Conservation (phyloP, 2,329 filamentous ascomycete genomes). For the Pleomassaria siparia region DNA sequence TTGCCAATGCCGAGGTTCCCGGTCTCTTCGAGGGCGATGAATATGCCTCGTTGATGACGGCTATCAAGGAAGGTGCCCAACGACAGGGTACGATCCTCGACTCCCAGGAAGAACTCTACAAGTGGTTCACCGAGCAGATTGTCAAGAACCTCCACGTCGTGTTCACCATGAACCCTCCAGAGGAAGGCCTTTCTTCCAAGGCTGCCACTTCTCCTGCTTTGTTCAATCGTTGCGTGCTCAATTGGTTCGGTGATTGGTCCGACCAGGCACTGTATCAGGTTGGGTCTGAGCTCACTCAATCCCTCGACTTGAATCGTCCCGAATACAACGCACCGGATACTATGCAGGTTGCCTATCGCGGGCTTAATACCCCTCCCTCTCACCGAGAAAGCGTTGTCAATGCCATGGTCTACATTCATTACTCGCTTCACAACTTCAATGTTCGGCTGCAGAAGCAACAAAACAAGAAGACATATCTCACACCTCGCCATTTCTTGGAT, state of each 20-base stretch:
- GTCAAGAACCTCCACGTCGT: conserved; percentile 99
- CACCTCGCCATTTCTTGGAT: conserved; percentile 94
- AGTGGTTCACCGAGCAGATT: conserved; percentile 99
- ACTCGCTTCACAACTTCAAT: conserved; percentile 91
- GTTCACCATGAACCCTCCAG: conserved; percentile 99
- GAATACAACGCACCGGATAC: conserved; percentile 86
- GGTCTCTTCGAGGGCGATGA: conserved; percentile 99
- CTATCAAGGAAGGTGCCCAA: conserved; percentile 97
- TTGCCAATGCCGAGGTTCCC: conserved; percentile 98
- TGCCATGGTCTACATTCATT: conserved; percentile 98
- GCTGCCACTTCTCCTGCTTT: conserved; percentile 95
- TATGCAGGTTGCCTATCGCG: conserved; percentile 89
- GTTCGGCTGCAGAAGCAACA: conserved; percentile 86
- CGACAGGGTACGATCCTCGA: conserved; percentile 92
- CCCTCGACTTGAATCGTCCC: conserved; percentile 88
- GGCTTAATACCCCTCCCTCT: conserved; percentile 78
- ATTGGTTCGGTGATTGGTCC: conserved; percentile 99
- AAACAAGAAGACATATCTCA: conserved; percentile 88
- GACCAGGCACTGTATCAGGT: conserved; percentile 99
- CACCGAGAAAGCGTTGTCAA: conserved; percentile 94
- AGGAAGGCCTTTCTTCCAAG: conserved; percentile 91
- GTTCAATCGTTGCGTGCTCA: conserved; percentile 99
- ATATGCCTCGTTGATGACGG: conserved; percentile 97
- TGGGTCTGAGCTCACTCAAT: conserved; percentile 89
- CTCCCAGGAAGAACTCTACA: conserved; percentile 99